Evolutionary conservation across 257 asterid genomes (phyloP).

Genomic region (Lantana camara): DNA sequence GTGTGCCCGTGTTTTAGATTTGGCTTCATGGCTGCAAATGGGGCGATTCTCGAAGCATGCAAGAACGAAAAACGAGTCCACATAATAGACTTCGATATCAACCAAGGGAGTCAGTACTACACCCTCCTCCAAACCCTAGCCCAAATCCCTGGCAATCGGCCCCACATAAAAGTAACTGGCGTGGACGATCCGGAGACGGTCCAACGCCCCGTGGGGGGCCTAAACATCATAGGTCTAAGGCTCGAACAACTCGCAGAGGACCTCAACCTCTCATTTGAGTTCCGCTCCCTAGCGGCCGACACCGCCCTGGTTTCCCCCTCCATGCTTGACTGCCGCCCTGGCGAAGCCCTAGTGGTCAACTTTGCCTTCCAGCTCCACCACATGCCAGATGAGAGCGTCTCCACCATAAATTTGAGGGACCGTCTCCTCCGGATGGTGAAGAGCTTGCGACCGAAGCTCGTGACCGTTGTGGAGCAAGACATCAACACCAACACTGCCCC

Average conservation of each 20-base stretch:
- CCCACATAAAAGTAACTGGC: constrained; percentile 71
- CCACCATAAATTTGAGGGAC: constrained; percentile 72
- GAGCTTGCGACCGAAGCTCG: constrained; percentile 73
- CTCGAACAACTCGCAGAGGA: constrained; percentile 68
- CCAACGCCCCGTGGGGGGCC: constrained; percentile 78
- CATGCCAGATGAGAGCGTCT: constrained; percentile 95
- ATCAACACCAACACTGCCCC: constrained; percentile 92
- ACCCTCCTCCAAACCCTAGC: constrained; percentile 74
- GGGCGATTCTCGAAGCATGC: constrained; percentile 76
- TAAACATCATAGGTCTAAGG: constrained; percentile 65
- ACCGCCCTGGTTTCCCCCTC: constrained; percentile 63
- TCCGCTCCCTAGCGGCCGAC: constrained; percentile 62
- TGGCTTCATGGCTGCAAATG: constrained; percentile 90
- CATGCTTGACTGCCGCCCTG: constrained; percentile 54
- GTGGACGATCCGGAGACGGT: constrained; percentile 96
- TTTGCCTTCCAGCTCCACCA: constrained; percentile 99
- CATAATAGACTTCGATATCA: constrained; percentile 81
- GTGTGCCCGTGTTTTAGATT: constrained; percentile 91
- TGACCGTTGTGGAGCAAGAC: constrained; percentile 89
- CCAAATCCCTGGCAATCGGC: constrained; percentile 50
- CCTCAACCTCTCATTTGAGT: constrained; percentile 65
- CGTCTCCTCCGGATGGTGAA: constrained; percentile 92
- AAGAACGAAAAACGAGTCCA: constrained; percentile 69
- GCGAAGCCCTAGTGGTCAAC: constrained; percentile 76
- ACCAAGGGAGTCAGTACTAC: constrained; percentile 96